phyloP scores from a whole-genome alignment of 1,139 yeast species.

The Candida sanyaensis region DNA sequence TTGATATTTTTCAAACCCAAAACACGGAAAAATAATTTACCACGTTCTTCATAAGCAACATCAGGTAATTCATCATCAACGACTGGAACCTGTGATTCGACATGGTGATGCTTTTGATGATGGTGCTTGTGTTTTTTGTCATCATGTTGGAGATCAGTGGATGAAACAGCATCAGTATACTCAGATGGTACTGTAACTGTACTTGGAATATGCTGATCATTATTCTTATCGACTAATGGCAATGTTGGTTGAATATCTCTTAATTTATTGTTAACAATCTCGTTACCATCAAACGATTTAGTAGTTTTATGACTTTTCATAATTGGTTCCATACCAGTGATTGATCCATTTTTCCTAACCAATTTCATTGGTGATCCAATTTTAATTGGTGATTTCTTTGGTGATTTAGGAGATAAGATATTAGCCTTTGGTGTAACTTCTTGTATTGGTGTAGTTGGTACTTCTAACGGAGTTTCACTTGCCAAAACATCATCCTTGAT shows the following conservation, averaged over 20 bases:
- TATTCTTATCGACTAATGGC: conserved; percentile 1
- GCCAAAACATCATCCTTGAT: conserved; percentile 4
- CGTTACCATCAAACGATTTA: conserved; percentile 19
- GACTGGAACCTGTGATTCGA: conserved; percentile 3
- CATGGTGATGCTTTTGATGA: background rate
- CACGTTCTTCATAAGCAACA: conserved; percentile 50
- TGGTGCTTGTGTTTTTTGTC: conserved; percentile 10
- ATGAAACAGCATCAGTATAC: conserved; percentile 16
- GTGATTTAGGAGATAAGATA: conserved; percentile 6
- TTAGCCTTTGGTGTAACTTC: background rate
- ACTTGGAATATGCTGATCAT: conserved; percentile 20
- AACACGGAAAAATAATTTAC: conserved; percentile 71
- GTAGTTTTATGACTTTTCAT: conserved; percentile 7
- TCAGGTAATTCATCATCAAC: conserved; percentile 13
- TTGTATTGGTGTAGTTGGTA: conserved; percentile 2
- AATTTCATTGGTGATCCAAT: conserved; percentile 42
- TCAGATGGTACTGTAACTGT: conserved; percentile 34
- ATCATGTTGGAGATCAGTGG: background rate
- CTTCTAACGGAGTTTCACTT: background rate
- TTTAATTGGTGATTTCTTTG: conserved; percentile 35
- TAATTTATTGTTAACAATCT: conserved; percentile 26
- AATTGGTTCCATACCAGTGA: conserved; percentile 25
- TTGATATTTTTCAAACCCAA: conserved; percentile 58
- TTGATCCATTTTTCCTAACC: conserved; percentile 29
- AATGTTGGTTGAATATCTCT: conserved; percentile 18